phyloP scores from a whole-genome alignment of 441 rosid species.

The Geranium incanum region DNA sequence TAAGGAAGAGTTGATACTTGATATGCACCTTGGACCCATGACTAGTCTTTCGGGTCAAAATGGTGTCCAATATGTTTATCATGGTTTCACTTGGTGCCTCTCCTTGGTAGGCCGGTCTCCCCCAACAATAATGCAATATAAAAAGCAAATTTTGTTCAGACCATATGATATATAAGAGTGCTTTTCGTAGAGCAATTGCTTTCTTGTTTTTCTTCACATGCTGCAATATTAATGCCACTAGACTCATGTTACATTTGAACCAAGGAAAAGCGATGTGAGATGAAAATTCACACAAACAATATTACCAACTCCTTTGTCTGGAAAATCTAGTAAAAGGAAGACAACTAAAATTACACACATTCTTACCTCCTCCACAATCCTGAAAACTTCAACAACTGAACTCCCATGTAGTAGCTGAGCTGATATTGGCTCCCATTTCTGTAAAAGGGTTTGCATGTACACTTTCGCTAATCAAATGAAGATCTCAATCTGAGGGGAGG shows the following conservation, averaged over 20 bases:
- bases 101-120: no score
- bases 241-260: neutral
- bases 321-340: neutral
- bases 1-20: no score
- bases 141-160: neutral
- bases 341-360: neutral
- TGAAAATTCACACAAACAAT: neutral
- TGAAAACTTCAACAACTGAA: conserved; percentile 90
- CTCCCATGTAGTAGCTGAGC: conserved; percentile 91
- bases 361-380: conserved; percentile 94
- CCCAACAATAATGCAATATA: neutral
- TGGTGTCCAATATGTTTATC: no score
- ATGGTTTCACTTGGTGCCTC: no score
- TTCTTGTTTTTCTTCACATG: neutral
- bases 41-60: no score
- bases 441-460: conserved; percentile 20
- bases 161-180: neutral
- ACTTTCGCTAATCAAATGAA: conserved; percentile 15
- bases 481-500: neutral
- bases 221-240: neutral
- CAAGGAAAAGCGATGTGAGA: neutral
- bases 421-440: conserved; percentile 94
- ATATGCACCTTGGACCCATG: no score
- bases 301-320: conserved; percentile 3
- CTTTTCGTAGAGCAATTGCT: neutral